Evolutionary conservation across 108 stramenopile species (phyloP), one percentile per base, ranked within the genome.

Genomic region (Cyclotella atomus): DNA sequence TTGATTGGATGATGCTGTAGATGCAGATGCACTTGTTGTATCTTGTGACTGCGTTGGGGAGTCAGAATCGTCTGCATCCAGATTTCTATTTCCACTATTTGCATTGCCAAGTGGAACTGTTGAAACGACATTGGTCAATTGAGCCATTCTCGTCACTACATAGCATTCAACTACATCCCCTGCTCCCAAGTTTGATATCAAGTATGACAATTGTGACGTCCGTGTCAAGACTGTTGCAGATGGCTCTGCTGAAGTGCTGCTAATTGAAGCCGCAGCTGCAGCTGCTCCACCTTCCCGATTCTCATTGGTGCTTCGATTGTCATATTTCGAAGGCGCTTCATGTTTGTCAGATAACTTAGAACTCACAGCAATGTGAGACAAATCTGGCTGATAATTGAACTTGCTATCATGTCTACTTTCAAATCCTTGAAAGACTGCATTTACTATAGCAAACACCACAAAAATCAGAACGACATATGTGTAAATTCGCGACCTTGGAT

Each of bases 111-210:
- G 27, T 23, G 73, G 38, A 66, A 71, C 59, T 3, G 29, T 43
- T 21, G 73, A 32, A 35, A 50, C 56, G 41, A 68, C 55, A 80
- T 64, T 88, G 52, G 45, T 79, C 83, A 82, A 70, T 14, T 65
- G 73, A 49, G 89, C 87, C 68, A 70, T 72, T 45, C 94, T 73
- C 0, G 85, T 84, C 16, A 95, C 67, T 2, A 86, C 64, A 73
- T 95, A 95, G 68, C 84, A 85, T 71, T 95, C 94, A 32, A 95
- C 65, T 5, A 91, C 86, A 77, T 92, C 91, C 24, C 89, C 80
- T 16, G 94, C 94, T 70, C 92, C 94, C 72, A 95, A 77, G 71
- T 82, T 80, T 14, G 73, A 57, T 55, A 87, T 85, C n/a, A 91
- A 61, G 2, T 76, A 60, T 14, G 85, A 85, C 25, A 90, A 68